These are phyloP conservation scores for Rhodotorula graminis DNA, from an alignment of 768 basidiomycete genomes.

Conservation along the genomic window DNA sequence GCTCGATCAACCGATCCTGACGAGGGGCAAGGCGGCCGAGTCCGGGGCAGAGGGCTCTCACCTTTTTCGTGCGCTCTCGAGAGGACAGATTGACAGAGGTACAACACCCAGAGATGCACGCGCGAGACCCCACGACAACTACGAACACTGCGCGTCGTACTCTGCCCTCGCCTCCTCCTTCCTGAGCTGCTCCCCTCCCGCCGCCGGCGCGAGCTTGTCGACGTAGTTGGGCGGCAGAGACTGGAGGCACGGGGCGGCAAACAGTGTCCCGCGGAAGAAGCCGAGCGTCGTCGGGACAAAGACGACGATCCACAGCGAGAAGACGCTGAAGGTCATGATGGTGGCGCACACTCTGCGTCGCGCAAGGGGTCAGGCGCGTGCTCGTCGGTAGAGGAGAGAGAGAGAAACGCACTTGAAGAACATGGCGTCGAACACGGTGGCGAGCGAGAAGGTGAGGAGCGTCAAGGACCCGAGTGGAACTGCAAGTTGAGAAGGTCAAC, in stretches of 20 bases:
- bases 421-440: slow-evolving; percentile 36
- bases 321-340: slow-evolving; percentile 40
- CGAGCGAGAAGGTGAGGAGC: slow-evolving; percentile 41
- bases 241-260: slow-evolving; percentile 33
- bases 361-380: too few species aligned
- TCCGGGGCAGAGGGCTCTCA: background rate
- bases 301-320: slow-evolving; percentile 38
- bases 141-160: background rate
- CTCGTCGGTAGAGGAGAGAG: background rate
- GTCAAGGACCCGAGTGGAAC: slow-evolving; percentile 41
- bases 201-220: slow-evolving; percentile 16
- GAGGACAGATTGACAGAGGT: background rate
- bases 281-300: slow-evolving; percentile 31
- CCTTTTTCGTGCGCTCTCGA: background rate
- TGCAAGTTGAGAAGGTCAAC: slow-evolving; percentile 38
- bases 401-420: slow-evolving; percentile 38
- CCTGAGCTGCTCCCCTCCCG: background rate
- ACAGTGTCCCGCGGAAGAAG: slow-evolving; percentile 34
- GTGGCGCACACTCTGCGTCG: slow-evolving; percentile 32
- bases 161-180: background rate
- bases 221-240: slow-evolving; percentile 30
- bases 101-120: background rate
- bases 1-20: background rate
- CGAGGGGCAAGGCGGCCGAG: background rate
- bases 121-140: background rate